A percentile compares a stretch with the other conserved stretches of the same genome.
phyloP scores from a whole-genome alignment of 306 rosid species.

The Vigna mungo region DNA sequence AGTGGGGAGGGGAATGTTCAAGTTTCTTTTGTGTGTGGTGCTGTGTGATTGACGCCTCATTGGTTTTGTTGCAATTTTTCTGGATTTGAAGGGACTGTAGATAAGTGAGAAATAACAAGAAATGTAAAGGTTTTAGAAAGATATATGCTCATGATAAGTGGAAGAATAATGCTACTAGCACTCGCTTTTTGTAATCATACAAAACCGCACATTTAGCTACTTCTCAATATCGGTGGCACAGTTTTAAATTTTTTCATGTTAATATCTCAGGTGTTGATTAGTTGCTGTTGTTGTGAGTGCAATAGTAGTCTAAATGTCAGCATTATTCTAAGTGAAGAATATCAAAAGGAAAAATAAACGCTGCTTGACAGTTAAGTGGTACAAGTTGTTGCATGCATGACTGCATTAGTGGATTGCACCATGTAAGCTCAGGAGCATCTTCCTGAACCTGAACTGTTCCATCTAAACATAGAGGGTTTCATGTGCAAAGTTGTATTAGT shows the following conservation, averaged over 20 bases:
- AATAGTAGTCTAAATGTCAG: background rate
- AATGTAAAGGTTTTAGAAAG: background rate
- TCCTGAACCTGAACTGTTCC: too few relatives aligned
- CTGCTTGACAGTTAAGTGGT: background rate
- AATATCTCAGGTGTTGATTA: background rate
- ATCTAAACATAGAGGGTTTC: too few relatives aligned
- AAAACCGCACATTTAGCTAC: background rate
- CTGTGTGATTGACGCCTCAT: constrained; percentile 14
- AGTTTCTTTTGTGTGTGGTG: too few relatives aligned
- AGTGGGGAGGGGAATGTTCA: constrained; percentile 24
- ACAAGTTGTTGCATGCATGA: background rate
- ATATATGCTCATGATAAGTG: background rate
- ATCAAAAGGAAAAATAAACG: background rate
- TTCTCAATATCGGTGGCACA: background rate
- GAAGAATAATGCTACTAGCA: constrained; percentile 7
- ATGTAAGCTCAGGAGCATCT: too few relatives aligned
- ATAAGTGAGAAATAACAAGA: background rate
- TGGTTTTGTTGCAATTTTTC: constrained; percentile 22
- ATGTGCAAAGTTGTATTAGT: too few relatives aligned
- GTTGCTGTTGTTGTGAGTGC: background rate
- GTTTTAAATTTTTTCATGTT: constrained; percentile 12
- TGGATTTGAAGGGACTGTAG: constrained; percentile 10
- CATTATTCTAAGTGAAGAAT: background rate
- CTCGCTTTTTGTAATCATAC: constrained; percentile 5
- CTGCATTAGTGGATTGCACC: too few relatives aligned